Evolutionary conservation across 352 stramenopile species (phyloP).

Genomic region (Phytopythium boreale): DNA sequence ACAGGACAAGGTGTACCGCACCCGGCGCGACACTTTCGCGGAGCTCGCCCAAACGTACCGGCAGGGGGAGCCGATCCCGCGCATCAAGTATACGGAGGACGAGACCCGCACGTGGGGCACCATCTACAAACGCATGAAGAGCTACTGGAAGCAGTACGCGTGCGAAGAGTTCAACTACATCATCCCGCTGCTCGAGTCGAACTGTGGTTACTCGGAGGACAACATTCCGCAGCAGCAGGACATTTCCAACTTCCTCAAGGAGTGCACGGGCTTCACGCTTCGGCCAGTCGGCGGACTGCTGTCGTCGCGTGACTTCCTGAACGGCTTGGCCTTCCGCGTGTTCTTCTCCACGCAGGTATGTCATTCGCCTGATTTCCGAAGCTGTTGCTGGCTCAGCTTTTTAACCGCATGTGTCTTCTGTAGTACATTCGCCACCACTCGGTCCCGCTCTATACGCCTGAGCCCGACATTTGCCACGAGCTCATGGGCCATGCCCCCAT

Average conservation of each 20-base stretch:
- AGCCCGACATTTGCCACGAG: slow-evolving; percentile 98
- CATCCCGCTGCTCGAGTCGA: slow-evolving; percentile 90
- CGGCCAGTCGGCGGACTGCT: slow-evolving; percentile 94
- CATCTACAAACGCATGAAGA: slow-evolving; percentile 94
- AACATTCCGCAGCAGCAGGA: slow-evolving; percentile 95
- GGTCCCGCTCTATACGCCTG: slow-evolving; percentile 95
- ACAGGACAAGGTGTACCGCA: slow-evolving; percentile 89
- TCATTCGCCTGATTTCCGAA: background rate
- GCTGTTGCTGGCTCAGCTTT: background rate
- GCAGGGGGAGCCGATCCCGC: slow-evolving; percentile 90
- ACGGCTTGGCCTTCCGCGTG: slow-evolving; percentile 96
- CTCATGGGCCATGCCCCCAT: slow-evolving; percentile 95
- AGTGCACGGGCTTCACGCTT: slow-evolving; percentile 91
- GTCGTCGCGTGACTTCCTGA: slow-evolving; percentile 97
- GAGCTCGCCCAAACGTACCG: slow-evolving; percentile 87
- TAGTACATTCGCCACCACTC: slow-evolving; percentile 95
- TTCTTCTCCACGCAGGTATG: slow-evolving; percentile 96
- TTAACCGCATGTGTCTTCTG: background rate
- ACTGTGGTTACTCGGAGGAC: slow-evolving; percentile 93
- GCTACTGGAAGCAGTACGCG: slow-evolving; percentile 92
- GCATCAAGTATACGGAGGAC: slow-evolving; percentile 93
- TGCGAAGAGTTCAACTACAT: slow-evolving; percentile 97
- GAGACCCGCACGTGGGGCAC: slow-evolving; percentile 91
- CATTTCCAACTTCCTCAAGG: slow-evolving; percentile 94
- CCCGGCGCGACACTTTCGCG: slow-evolving; percentile 86